Base-by-base conservation (phyloP, 192 early-diverging fungal genomes). In the Entrophospora sp. region DNA sequence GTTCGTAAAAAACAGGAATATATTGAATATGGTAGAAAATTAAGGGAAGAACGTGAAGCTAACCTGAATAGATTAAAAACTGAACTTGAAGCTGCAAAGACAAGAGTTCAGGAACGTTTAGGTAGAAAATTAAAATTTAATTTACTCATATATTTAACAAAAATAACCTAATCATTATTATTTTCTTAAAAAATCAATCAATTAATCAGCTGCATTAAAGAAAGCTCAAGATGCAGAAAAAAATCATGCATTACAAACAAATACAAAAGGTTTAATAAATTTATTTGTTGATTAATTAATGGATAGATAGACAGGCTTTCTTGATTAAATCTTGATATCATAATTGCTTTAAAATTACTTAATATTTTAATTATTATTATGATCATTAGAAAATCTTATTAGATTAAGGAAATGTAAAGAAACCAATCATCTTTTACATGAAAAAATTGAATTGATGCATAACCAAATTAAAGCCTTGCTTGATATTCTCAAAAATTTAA, bases 401-500 rank as follows among this genome's bases (percentile, higher is more conserved):
- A 18, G 43, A 16, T 18, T 63, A 18, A 44, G 48, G 44, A 36
- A 45, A 49, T 25, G 5, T 48, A 45, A 18, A 48, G 42, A 20
- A 22, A n/a, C 18, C 5, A 24, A 48, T 14, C 20, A 18, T 32
- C 13, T n/a, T 13, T 49, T 63, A 30, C 37, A 65, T 22, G 38
- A 69, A n/a, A 64, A 69, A 14, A 32, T 78, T 2, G 52, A 44
- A 0, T 45, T 24, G 9, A 43, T 77, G 12, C 71, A 66, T n/a
- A 71, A 79, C 2, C 43, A 74, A 34, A 46, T 73, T 1, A 68
- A 75, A 28, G 32, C 64, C n/a, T 68, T 82, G 20, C 38, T 70
- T 10, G 59, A 30, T 1, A 78, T 75, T 46, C 49, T 85, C 10
- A 46, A 70, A 20, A 68, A 76, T 38, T 63, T 91, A 58, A 86